Evolutionary conservation across 352 stramenopile species (phyloP).

Genomic region (Phytophthora lateralis): DNA sequence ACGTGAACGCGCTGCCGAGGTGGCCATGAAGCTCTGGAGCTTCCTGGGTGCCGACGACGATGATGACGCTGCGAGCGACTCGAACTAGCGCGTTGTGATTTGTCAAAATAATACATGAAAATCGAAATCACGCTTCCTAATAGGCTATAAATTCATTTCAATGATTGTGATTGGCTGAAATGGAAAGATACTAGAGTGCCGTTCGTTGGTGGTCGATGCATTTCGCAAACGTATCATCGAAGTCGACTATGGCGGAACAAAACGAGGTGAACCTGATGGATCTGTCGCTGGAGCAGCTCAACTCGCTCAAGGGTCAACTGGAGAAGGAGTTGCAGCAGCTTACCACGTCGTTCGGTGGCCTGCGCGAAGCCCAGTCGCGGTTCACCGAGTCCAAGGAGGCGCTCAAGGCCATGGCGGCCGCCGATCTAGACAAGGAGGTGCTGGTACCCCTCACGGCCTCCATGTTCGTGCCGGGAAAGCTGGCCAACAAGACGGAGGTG

Average conservation of each 20-base stretch:
- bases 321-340: slow-evolving; percentile 87
- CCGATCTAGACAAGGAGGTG: slow-evolving; percentile 81
- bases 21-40: slow-evolving; percentile 82
- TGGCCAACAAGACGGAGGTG: slow-evolving; percentile 87
- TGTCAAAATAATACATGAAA: slow-evolving; percentile 27
- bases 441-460: slow-evolving; percentile 95
- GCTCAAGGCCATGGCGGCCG: slow-evolving; percentile 56
- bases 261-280: slow-evolving; percentile 81
- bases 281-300: slow-evolving; percentile 94
- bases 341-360: slow-evolving; percentile 63
- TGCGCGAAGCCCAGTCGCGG: slow-evolving; percentile 79
- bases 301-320: slow-evolving; percentile 89
- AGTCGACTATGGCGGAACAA: slow-evolving; percentile 50
- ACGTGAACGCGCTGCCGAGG: slow-evolving; percentile 67
- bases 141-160: slow-evolving; percentile 23
- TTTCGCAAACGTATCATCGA: slow-evolving; percentile 17
- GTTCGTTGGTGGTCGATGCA: slow-evolving; percentile 32
- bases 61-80: slow-evolving; percentile 29
- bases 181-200: slow-evolving; percentile 11
- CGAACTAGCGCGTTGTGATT: slow-evolving; percentile 36
- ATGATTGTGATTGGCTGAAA: slow-evolving; percentile 28
- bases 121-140: slow-evolving; percentile 2
- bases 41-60: slow-evolving; percentile 59
- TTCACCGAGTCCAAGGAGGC: slow-evolving; percentile 85
- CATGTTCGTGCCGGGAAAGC: slow-evolving; percentile 93